Evolutionary conservation across 495 filamentous ascomycete species (phyloP).

Genomic region (Elasticomyces elasticus): DNA sequence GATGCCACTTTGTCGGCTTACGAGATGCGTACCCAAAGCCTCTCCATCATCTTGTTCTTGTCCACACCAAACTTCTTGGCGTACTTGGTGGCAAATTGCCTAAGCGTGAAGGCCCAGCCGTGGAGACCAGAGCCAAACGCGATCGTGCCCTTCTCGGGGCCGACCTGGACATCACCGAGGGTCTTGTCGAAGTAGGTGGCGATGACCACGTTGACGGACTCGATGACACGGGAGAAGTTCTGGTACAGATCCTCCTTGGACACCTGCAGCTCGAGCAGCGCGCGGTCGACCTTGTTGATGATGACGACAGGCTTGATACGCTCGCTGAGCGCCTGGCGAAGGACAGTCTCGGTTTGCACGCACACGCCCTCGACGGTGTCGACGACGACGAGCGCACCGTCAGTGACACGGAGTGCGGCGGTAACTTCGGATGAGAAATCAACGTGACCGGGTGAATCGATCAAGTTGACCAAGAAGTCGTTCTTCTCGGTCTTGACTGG

Average conservation of each 20-base stretch:
- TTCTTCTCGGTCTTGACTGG: constrained; percentile 75
- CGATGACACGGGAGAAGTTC: constrained; percentile 97
- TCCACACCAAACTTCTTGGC: constrained; percentile 99
- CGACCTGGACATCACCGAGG: constrained; percentile 96
- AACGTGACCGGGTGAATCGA: constrained; percentile 99
- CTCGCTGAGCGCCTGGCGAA: constrained; percentile 98
- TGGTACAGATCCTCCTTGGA: constrained; percentile 99
- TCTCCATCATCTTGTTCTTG: constrained; percentile 99
- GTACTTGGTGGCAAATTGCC: constrained; percentile 93
- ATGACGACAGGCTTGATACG: constrained; percentile 99
- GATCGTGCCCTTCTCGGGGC: constrained; percentile 90
- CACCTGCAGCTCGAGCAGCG: constrained; percentile 94
- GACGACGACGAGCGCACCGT: constrained; percentile 98
- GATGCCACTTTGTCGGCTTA: background rate
- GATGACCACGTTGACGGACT: constrained; percentile 99
- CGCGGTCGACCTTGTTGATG: constrained; percentile 99
- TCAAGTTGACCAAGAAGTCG: constrained; percentile 99
- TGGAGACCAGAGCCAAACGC: constrained; percentile 99
- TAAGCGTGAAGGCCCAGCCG: constrained; percentile 99
- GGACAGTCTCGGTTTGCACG: constrained; percentile 99
- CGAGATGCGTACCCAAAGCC: constrained; percentile 74
- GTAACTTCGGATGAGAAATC: constrained; percentile 99
- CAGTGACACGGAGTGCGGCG: constrained; percentile 97
- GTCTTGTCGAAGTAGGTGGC: constrained; percentile 95
- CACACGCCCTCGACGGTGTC: constrained; percentile 99